Base-by-base conservation (phyloP, 768 basidiomycete genomes). In the Leccinum obscurum region DNA sequence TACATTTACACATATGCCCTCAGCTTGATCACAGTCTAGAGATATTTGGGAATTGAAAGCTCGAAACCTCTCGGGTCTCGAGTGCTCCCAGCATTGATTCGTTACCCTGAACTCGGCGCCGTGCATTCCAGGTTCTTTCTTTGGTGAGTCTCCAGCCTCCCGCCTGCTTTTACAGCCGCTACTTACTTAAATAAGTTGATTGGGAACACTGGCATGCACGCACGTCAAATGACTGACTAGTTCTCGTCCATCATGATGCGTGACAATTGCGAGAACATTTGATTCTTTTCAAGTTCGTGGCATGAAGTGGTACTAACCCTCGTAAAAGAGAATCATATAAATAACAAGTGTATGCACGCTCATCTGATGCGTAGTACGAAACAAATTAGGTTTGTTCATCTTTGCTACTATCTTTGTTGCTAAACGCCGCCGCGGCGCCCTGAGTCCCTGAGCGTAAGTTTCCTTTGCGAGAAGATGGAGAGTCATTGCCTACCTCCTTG, bases 361-460 rank as follows among this genome's bases (percentile, higher is more conserved):
- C 35, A 35, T 35, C 13, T 35, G 11, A 35, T 35, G 34, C 5
- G 14, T 37, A 37, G 35, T 10, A 44, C n/a, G 44, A 4, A 44
- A 20, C n/a, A 20, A 44, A 20, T 44, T 14, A 44, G 30, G 58
- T 66, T 55, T 62, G 55, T 41, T 62, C 4, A 17, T 74, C 60
- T 9, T 68, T 59, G 9, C 54, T 63, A 3, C 67, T 56, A 53
- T 68, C 65, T 37, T 66, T 60, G 8, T 62, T 65, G 17, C 62
- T 62, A 1, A 66, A 39, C 7, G 28, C 9, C 7, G 28, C 9
- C 30, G 30, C 30, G 30, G 30, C 50, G 22, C 65, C 64, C 62
- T 73, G 28, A 30, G 28, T 50, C 10, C 10, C 15, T 6, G 37
- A 54, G 4, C 37, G 20, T 59, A n/a, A 66, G 26, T 17, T 44